Evolutionary conservation across 495 filamentous ascomycete genomes (phyloP), one percentile per base, ranked within the genome.

Genomic region (Oidiodendron maius): DNA sequence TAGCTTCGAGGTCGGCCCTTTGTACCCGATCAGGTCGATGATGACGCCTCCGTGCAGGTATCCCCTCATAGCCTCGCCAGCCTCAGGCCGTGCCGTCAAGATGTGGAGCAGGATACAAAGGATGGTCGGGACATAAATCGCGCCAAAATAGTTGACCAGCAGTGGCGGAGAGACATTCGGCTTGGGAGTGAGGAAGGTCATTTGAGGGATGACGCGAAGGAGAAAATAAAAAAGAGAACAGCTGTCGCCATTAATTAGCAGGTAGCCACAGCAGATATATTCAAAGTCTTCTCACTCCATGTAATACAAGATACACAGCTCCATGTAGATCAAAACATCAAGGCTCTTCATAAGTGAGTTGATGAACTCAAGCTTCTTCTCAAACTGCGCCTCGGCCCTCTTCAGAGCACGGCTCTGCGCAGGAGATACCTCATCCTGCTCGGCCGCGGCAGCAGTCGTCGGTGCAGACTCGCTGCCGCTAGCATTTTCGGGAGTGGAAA

Each of bases 11-110:
- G 81, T 77, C 5, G 89, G 87, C 22, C 81, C 82, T 59, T 79
- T 78, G 68, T 94, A 87, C 8, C 90, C 90, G 47, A 95, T 82
- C 60, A 96, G 91, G 64, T 95, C 86, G 50, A 95, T 82, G 35
- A 93, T 74, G 25, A 95, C 61, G 6, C 90, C 87, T 17, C 90
- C 90, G 60, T 95, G 87, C 1, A 93, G 71, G 60, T 94, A 93
- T 5, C 84, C 87, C 40, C 88, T 74, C 20, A 83, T 82, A 26
- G 81, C 76, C 65, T 95, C 89, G 46, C 82, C 79, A 16, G 84
- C 87, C 22, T 77, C 69, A 1, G 85, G 82, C 12, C 76, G 69
- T 11, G 75, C 65, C 40, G 77, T 71, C 43, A 84, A 69, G 11
- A 82, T 56, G 63, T 95, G 90, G 23, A 84, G 68, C 25, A 91